Percentiles rank a stretch among this genome's conserved stretches.
These are phyloP conservation scores for Cyamopsis tetragonoloba DNA, from an alignment of 306 rosid genomes.

Conservation along the genomic window DNA sequence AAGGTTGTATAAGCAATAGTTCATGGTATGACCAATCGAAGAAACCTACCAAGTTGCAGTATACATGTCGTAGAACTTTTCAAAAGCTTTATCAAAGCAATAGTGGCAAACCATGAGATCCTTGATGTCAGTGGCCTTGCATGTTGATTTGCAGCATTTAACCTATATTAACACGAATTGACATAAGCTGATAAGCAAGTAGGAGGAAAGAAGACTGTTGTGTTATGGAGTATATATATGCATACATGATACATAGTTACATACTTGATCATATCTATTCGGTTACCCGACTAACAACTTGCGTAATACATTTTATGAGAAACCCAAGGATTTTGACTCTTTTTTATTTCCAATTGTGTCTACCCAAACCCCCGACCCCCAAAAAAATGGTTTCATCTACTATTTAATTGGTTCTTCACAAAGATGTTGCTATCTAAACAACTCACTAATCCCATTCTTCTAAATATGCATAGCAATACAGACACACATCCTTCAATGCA, in stretches of 20 bases:
- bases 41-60: constrained; percentile 74
- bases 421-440: background rate
- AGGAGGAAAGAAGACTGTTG: constrained; percentile 17
- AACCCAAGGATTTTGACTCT: background rate
- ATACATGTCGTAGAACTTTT: constrained; percentile 84
- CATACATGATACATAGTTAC: background rate
- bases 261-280: background rate
- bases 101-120: constrained; percentile 75
- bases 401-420: background rate
- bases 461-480: background rate
- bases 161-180: constrained; percentile 44
- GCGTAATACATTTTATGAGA: background rate
- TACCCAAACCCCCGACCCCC: background rate
- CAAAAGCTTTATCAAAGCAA: constrained; percentile 82
- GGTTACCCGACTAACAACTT: background rate
- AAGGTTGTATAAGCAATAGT: background rate
- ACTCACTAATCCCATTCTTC: background rate
- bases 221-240: background rate
- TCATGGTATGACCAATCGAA: background rate
- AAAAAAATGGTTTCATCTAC: background rate
- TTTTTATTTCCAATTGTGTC: background rate
- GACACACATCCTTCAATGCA: too few relatives aligned
- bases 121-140: constrained; percentile 71
- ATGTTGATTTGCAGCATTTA: constrained; percentile 87
- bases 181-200: constrained; percentile 5